phyloP scores from a whole-genome alignment of 805 yeast species.

The Lipomyces oligophaga region DNA sequence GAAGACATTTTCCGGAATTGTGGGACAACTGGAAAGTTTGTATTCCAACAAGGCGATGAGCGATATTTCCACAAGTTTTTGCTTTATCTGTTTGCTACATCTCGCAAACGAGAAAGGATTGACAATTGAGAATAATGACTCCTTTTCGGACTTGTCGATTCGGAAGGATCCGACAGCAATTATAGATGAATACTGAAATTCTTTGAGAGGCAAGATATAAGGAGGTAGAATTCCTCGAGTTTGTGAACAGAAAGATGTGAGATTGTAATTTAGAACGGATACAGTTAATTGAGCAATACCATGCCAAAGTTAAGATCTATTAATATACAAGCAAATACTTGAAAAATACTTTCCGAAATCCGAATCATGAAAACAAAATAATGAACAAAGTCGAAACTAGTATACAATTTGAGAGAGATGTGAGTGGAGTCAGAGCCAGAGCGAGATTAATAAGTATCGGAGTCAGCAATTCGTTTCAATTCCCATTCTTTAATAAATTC shows the following conservation, averaged over 20 bases:
- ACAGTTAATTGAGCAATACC: too few relatives aligned
- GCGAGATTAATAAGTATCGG: neutral
- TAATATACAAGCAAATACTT: too few relatives aligned
- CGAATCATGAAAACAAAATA: too few relatives aligned
- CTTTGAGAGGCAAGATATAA: too few relatives aligned
- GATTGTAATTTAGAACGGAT: too few relatives aligned
- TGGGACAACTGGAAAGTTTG: constrained; percentile 46
- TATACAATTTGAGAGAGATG: too few relatives aligned
- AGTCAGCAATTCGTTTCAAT: constrained; percentile 46
- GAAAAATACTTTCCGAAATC: too few relatives aligned
- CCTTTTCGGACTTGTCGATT: constrained; percentile 34
- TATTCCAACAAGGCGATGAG: constrained; percentile 56
- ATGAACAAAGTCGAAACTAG: too few relatives aligned
- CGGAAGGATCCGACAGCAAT: constrained; percentile 15
- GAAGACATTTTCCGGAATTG: constrained; percentile 45
- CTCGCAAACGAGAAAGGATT: constrained; percentile 83
- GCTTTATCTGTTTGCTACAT: constrained; percentile 78
- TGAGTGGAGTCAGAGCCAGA: too few relatives aligned
- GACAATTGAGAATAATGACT: constrained; percentile 47
- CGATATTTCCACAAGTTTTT: constrained; percentile 79
- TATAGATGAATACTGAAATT: constrained; percentile 15
- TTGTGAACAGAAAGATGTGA: too few relatives aligned
- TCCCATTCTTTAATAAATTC: constrained; percentile 93
- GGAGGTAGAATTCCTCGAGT: too few relatives aligned
- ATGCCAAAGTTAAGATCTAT: too few relatives aligned